Base-by-base conservation (phyloP, 2,329 filamentous ascomycete species). In the Fonsecaea pedrosoi region DNA sequence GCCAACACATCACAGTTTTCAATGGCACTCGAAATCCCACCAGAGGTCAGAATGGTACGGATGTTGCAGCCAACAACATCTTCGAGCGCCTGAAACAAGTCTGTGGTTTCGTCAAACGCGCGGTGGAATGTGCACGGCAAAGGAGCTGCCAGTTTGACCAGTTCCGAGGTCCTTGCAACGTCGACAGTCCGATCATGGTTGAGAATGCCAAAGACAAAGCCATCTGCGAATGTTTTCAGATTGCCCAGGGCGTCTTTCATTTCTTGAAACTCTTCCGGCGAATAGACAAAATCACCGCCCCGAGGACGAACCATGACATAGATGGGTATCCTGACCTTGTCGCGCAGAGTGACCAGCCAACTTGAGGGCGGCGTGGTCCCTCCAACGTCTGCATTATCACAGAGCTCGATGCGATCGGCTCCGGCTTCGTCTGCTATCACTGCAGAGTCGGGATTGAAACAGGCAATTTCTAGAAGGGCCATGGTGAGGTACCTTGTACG, bases 261-360 rank as follows among this genome's bases (percentile, higher is more conserved):
- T 4, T 64, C 30, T 1, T 75, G 70, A 32, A 82, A 80, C 30
- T 86, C 83, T 0, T 64, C 35, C 0, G 74, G 58, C 0, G 75
- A 74, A 65, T 86, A 86, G 7, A 70, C 66, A 69, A 86, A 86
- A 64, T 79, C 64, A 0, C 81, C 79, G 1, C 77, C 77, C 8
- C 82, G 80, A 0, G 84, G 83, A 1, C 85, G 79, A 64, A 86
- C 82, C 84, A 87, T 86, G 37, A 84, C 77, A 68, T 83, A 80
- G 18, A 86, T 75, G 0, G 84, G 83, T 54, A 81, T 78, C n/a
- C 56, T 45, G 38, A 71, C 34, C 7, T 45, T 58, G 25, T 60
- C 32, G 5, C 56, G 38, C 25, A 76, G 61, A 60, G 72, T 54
- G 63, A 72, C 25, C 67, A 70, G 72, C 69, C 77, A 60, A 75